phyloP scores from a whole-genome alignment of 2,329 filamentous ascomycete genomes.

The Dactylellina parvicollis region DNA sequence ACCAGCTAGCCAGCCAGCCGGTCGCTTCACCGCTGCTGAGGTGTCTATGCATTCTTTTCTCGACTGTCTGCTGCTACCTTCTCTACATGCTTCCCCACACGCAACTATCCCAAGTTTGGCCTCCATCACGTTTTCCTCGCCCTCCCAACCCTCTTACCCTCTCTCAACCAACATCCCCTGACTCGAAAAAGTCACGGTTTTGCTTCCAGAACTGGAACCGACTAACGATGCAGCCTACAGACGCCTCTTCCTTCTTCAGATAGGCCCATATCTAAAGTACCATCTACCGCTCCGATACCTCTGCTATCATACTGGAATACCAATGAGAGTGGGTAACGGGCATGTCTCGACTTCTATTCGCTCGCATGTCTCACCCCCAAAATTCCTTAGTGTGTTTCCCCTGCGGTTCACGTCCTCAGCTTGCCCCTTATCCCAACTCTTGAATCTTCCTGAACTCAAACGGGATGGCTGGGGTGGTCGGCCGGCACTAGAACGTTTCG shows the following conservation, averaged over 20 bases:
- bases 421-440: slow-evolving; percentile 43
- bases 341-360: slow-evolving; percentile 49
- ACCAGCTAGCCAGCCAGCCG: slow-evolving; percentile 21
- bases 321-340: slow-evolving; percentile 48
- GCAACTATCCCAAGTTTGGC: slow-evolving; percentile 34
- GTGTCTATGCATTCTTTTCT: slow-evolving; percentile 35
- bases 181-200: slow-evolving; percentile 46
- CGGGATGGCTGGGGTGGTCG: slow-evolving; percentile 40
- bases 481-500: slow-evolving; percentile 15
- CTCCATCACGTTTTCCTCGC: slow-evolving; percentile 48
- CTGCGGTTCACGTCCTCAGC: slow-evolving; percentile 21
- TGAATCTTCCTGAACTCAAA: neutral
- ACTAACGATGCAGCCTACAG: slow-evolving; percentile 29
- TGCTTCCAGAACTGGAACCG: slow-evolving; percentile 31
- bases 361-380: slow-evolving; percentile 45
- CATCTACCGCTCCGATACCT: slow-evolving; percentile 45
- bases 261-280: slow-evolving; percentile 20
- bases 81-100: slow-evolving; percentile 33
- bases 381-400: slow-evolving; percentile 41
- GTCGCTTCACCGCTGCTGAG: slow-evolving; percentile 31
- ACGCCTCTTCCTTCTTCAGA: slow-evolving; percentile 33
- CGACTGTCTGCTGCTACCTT: slow-evolving; percentile 16
- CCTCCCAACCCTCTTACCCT: too few species aligned
- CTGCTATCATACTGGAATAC: slow-evolving; percentile 27
- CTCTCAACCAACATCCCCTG: slow-evolving; percentile 30